Evolutionary conservation across 148 eudicot species (phyloP).

Genomic region (Heliosperma pusillum): DNA sequence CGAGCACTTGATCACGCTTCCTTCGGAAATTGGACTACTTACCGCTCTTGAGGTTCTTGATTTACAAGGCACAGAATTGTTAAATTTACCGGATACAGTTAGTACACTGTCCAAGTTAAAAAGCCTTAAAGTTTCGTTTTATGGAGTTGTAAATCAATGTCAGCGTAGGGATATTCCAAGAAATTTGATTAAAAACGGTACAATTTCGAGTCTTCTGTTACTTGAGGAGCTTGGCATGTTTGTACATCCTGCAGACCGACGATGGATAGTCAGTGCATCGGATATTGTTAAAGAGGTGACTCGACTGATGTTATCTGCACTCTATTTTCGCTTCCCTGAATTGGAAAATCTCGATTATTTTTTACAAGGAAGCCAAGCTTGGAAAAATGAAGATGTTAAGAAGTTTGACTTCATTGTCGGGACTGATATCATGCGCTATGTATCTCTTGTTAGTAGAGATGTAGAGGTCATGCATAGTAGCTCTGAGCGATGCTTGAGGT

Average conservation of each 20-base stretch:
- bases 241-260: slow-evolving; percentile 29
- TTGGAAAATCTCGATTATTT: slow-evolving; percentile 24
- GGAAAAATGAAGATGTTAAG: slow-evolving; percentile 3
- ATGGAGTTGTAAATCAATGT: slow-evolving; percentile 19
- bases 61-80: slow-evolving; percentile 30
- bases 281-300: slow-evolving; percentile 20
- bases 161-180: slow-evolving; percentile 17
- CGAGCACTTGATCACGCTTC: slow-evolving; percentile 21
- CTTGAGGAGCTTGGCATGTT: slow-evolving; percentile 25
- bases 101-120: slow-evolving; percentile 18
- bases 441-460: slow-evolving; percentile 19
- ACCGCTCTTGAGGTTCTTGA: slow-evolving; percentile 32
- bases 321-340: slow-evolving; percentile 24
- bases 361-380: slow-evolving; percentile 17
- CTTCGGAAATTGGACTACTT: slow-evolving; percentile 26
- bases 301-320: slow-evolving; percentile 16
- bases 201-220: slow-evolving; percentile 19
- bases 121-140: slow-evolving; percentile 29
- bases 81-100: slow-evolving; percentile 24
- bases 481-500: slow-evolving; percentile 30
- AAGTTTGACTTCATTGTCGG: slow-evolving; percentile 30
- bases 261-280: slow-evolving; percentile 22
- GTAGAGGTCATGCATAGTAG: slow-evolving; percentile 15
- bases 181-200: slow-evolving; percentile 15
- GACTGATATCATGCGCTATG: slow-evolving; percentile 20